Conservation (phyloP, 352 stramenopile genomes). For the Peronospora destructor region DNA sequence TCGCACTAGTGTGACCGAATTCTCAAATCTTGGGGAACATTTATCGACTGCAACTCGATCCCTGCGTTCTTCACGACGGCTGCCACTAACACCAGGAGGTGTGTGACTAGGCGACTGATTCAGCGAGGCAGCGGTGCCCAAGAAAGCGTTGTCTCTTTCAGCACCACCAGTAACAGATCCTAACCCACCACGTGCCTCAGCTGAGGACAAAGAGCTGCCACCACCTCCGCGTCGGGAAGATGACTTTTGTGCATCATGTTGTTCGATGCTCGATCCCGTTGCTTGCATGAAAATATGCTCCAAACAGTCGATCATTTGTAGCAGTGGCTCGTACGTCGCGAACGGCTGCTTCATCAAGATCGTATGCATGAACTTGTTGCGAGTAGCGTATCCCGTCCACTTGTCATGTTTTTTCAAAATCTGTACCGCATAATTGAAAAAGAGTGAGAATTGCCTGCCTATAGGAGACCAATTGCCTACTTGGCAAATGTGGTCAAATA, state of each 20-base stretch:
- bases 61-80: constrained; percentile 18
- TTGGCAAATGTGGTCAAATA: constrained; percentile 3
- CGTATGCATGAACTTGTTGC: constrained; percentile 86
- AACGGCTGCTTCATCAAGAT: constrained; percentile 88
- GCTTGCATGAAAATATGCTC: constrained; percentile 86
- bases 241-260: constrained; percentile 64
- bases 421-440: constrained; percentile 19
- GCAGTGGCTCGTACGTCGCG: constrained; percentile 72
- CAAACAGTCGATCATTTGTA: constrained; percentile 83
- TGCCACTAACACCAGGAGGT: constrained; percentile 18
- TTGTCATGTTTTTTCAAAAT: constrained; percentile 89
- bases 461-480: constrained; percentile 14
- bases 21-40: constrained; percentile 39
- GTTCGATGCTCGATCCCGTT: constrained; percentile 79
- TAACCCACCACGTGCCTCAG: constrained; percentile 8
- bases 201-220: constrained; percentile 24
- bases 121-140: constrained; percentile 13
- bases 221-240: constrained; percentile 32
- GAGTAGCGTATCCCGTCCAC: constrained; percentile 87
- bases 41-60: constrained; percentile 25
- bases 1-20: constrained; percentile 59
- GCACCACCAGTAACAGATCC: constrained; percentile 3
- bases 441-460: constrained; percentile 10
- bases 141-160: constrained; percentile 8
- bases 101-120: constrained; percentile 32